phyloP scores from a whole-genome alignment of 768 basidiomycete species.

The Termitomyces sp. region DNA sequence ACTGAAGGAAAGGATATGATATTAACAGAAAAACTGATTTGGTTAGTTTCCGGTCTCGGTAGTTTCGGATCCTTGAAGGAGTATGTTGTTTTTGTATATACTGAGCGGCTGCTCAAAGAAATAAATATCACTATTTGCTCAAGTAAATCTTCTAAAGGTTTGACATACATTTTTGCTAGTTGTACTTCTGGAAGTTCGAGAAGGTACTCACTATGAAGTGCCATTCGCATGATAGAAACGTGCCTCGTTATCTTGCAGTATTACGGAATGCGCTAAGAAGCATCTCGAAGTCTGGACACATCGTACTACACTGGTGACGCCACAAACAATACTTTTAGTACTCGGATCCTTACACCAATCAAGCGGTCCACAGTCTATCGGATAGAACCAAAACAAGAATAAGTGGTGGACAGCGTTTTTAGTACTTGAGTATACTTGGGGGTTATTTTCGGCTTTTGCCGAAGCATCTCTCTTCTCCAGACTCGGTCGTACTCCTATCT shows the following conservation, averaged over 20 bases:
- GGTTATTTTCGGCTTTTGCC: not conserved
- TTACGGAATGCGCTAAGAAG: not conserved
- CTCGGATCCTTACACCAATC: not conserved
- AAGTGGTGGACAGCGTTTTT: too few relatives aligned
- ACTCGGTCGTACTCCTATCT: not conserved
- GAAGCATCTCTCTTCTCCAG: not conserved
- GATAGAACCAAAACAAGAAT: not conserved
- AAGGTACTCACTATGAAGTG: too few relatives aligned
- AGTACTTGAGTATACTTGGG: too few relatives aligned
- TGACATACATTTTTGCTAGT: too few relatives aligned
- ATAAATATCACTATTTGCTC: not conserved
- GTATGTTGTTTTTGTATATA: too few relatives aligned
- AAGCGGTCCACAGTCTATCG: not conserved
- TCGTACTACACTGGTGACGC: not conserved
- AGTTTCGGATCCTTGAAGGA: too few relatives aligned
- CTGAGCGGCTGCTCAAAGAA: not conserved
- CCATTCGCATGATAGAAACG: too few relatives aligned
- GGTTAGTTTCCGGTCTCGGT: too few relatives aligned
- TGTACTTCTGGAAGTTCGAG: too few relatives aligned
- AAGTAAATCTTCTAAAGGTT: not conserved
- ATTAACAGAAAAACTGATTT: not conserved
- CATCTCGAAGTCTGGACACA: not conserved
- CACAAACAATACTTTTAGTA: not conserved
- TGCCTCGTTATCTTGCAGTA: not conserved
- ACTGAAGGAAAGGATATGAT: not conserved